Conservation (phyloP, 2,329 filamentous ascomycete species). For the Aspergillus quadrilineatus region DNA sequence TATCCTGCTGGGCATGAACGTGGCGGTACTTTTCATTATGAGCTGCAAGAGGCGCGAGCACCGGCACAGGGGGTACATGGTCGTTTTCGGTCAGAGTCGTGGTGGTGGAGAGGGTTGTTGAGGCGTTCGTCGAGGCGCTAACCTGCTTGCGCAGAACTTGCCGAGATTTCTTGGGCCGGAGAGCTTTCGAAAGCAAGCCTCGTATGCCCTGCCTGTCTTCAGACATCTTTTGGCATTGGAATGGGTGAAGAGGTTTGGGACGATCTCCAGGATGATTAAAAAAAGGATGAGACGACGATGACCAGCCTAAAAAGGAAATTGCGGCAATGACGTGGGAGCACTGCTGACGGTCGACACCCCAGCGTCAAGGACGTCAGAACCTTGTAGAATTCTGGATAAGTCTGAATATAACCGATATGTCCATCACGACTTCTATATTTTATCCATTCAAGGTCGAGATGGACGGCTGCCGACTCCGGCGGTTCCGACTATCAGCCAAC, state of each 20-base stretch:
- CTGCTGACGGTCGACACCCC: not conserved
- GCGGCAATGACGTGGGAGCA: slow-evolving; percentile 7
- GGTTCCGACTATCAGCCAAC: slow-evolving; percentile 5
- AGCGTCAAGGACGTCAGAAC: not conserved
- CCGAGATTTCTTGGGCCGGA: slow-evolving; percentile 38
- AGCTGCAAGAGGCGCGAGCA: slow-evolving; percentile 34
- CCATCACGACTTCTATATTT: not conserved
- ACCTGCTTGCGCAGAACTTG: slow-evolving; percentile 37
- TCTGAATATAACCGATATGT: not conserved
- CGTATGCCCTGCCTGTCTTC: slow-evolving; percentile 32
- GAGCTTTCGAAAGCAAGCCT: slow-evolving; percentile 29
- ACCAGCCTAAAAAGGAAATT: slow-evolving; percentile 4
- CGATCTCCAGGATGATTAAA: not conserved
- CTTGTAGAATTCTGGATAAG: not conserved
- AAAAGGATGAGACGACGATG: not conserved
- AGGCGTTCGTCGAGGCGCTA: slow-evolving; percentile 31
- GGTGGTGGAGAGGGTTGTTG: slow-evolving; percentile 27
- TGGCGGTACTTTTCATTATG: slow-evolving; percentile 36
- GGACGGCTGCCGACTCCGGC: not conserved
- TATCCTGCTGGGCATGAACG: slow-evolving; percentile 29
- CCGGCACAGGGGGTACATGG: slow-evolving; percentile 30
- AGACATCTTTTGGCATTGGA: slow-evolving; percentile 30
- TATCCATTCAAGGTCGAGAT: not conserved
- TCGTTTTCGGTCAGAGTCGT: slow-evolving; percentile 18
- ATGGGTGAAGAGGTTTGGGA: not conserved